Evolutionary conservation across 2,329 filamentous ascomycete genomes (phyloP), one percentile per base, ranked within the genome.

Genomic region (Penicillium nordicum): DNA sequence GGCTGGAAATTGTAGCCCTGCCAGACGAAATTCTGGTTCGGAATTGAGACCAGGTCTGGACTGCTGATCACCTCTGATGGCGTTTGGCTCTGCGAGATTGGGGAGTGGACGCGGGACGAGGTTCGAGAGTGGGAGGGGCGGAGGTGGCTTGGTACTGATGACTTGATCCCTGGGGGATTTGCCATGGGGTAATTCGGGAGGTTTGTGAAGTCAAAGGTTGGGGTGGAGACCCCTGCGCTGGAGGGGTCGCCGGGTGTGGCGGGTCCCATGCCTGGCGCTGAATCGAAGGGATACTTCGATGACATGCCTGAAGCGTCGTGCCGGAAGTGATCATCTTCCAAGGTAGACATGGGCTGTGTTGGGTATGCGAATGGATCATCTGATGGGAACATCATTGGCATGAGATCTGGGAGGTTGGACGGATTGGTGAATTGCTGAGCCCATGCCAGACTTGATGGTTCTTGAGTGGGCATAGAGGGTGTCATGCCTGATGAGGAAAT

Each of bases 351-450:
- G 6, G 78, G 77, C 57, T 80, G 78, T 32, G 75, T 78, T 16
- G 78, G 78, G 59, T 80, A 80, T 5, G 78, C 78, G 57, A 80
- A 80, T 14, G 78, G 78, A 54, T 80, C 78, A 55, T 75, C 74
- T 2, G 78, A 79, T 4, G 78, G 78, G 57, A 77, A 80, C 78
- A 80, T 80, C 63, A 80, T 77, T 9, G 75, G 76, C 72, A 77
- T 78, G 38, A 80, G 68, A 61, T 80, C 78, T 1, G 77, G 77
- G 16, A 80, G 69, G 52, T 73, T 72, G 37, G 59, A 60, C 8
- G 63, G 50, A 46, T 67, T 70, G 32, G 66, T 65, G 51, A 75
- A 69, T 38, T 69, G 70, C 37, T 72, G 73, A 12, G 72, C 59
- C 56, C 70, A 74, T 16, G 66, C 64, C 34, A 67, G 59, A 27